These are phyloP conservation scores for Solanum microdontum DNA, from an alignment of 257 asterid species.

Conservation along the genomic window DNA sequence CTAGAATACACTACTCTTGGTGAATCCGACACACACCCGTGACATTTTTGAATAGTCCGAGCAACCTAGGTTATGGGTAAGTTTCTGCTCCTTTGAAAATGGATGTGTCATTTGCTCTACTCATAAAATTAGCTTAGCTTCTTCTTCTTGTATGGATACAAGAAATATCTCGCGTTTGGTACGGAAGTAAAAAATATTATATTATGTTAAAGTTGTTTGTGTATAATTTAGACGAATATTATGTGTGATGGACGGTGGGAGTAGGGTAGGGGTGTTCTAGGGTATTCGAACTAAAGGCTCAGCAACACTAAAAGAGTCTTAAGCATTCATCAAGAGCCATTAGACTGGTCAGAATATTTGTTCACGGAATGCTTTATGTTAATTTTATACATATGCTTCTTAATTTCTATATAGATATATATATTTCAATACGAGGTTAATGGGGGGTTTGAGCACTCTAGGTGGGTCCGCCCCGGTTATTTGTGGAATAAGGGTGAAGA, in stretches of 20 bases:
- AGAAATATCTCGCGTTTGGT: not conserved
- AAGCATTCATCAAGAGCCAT: not conserved
- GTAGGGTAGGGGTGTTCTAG: not conserved
- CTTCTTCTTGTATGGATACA: not conserved
- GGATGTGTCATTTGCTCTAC: not conserved
- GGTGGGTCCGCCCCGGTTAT: not conserved
- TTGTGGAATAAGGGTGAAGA: not conserved
- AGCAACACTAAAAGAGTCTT: not conserved
- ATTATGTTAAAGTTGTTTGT: not conserved
- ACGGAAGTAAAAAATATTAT: not conserved
- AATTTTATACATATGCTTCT: too few relatives aligned
- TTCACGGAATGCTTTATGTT: not conserved
- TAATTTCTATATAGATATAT: too few relatives aligned
- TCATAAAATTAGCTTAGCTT: not conserved
- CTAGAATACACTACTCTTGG: too few relatives aligned
- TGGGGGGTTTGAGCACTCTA: not conserved
- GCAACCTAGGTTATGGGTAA: not conserved
- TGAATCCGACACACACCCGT: too few relatives aligned
- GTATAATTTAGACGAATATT: not conserved
- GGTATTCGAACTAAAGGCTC: not conserved
- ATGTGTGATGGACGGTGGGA: not conserved
- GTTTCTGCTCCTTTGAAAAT: not conserved
- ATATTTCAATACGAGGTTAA: not conserved
- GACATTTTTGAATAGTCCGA: too few relatives aligned
- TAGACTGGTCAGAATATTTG: not conserved